These are phyloP conservation scores for Ustulina deusta DNA, from an alignment of 2,329 filamentous ascomycete genomes.

Conservation along the genomic window DNA sequence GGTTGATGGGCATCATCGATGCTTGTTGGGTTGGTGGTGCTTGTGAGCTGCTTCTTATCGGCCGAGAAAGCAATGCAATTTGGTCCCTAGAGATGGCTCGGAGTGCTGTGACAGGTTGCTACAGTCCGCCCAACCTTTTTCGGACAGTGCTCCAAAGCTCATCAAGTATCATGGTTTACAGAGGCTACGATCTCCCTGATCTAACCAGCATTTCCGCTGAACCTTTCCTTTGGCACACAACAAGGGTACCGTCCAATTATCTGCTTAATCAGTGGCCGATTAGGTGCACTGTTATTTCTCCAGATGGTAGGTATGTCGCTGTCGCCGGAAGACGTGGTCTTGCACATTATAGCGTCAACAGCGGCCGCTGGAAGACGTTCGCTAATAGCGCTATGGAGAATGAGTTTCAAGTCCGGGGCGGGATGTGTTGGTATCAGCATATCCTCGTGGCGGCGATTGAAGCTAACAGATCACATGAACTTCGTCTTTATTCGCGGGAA, in stretches of 20 bases:
- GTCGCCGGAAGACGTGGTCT: conserved; percentile 94
- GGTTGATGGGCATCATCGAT: conserved; percentile 82
- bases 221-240: conserved; percentile 93
- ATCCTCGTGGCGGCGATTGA: conserved; percentile 95
- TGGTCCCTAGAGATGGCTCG: conserved; percentile 94
- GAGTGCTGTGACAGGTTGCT: conserved; percentile 92
- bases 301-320: conserved; percentile 93
- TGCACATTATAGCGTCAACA: conserved; percentile 95
- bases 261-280: conserved; percentile 95
- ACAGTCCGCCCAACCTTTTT: conserved; percentile 90
- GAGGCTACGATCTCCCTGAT: conserved; percentile 91
- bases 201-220: conserved; percentile 92
- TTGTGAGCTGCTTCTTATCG: conserved; percentile 83
- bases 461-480: conserved; percentile 80
- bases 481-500: conserved; percentile 94
- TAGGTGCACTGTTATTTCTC: conserved; percentile 84
- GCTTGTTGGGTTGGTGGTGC: conserved; percentile 90
- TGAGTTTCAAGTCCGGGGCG: conserved; percentile 90
- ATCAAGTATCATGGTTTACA: conserved; percentile 89
- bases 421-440: conserved; percentile 99
- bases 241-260: conserved; percentile 86
- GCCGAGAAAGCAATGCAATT: conserved; percentile 78
- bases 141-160: conserved; percentile 90
- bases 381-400: conserved; percentile 83
- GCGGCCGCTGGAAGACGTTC: conserved; percentile 96